Evolutionary conservation across 2,329 filamentous ascomycete genomes (phyloP), one percentile per base, ranked within the genome.

Genomic region (Raffaelea arxii): DNA sequence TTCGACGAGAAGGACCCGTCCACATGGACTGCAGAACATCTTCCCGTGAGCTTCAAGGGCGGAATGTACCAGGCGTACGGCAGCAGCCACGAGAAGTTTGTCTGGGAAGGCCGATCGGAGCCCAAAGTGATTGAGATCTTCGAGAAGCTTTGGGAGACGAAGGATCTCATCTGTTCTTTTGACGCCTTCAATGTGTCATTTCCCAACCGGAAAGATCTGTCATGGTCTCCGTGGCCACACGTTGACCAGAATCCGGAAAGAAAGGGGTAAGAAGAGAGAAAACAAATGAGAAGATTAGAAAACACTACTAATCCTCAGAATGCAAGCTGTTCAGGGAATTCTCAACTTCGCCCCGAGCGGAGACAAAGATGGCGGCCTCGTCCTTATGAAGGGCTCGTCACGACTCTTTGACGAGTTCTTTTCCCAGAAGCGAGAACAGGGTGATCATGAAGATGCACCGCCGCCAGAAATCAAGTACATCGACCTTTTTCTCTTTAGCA

Each of bases 1-100:
- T 48, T 54, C 14, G 49, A 55, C 38, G 41, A 54, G 14, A 46
- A 57, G 40, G 56, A 65, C 47, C 58, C 58, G 4, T 53, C 56
- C 2, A 68, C 65, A 0, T 66, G 64, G 59, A 59, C 51, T 19
- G 49, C 56, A 21, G 56, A 62, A 3, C 57, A 66, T 50, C 60
- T 70, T 1, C 65, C 66, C 1, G 55, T 59, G 2, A 55, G 59
- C 18, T 27, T n/a, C n/a, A n/a, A n/a, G n/a, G n/a, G n/a, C n/a
- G n/a, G n/a, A n/a, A 62, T 56, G 41, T 56, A 59, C 44, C 32
- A 51, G 22, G 46, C 41, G 2, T 67, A 67, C 47, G 39, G 53
- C 35, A 55, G 58, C 25, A 49, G 53, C 4, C 65, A 68, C 53
- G 68, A 71, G 55, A 64, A 67, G 50, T 62, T 65, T 51, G 59